phyloP scores from a whole-genome alignment of 371 early-diverging fungal genomes.

The Cokeromyces recurvatus region DNA sequence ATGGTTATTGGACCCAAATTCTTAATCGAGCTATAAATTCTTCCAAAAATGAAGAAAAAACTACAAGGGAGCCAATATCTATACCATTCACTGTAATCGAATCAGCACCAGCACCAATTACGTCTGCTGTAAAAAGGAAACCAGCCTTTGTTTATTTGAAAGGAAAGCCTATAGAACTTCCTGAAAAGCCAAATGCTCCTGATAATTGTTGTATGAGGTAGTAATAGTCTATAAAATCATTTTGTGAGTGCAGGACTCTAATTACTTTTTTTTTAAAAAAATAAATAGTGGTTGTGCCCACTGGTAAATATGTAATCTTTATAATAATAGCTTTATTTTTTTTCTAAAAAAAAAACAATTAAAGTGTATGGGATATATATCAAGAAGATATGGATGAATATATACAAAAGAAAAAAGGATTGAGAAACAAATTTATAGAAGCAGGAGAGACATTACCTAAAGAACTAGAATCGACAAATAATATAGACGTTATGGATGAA shows the following conservation, averaged over 20 bases:
- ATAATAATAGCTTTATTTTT: too few species aligned
- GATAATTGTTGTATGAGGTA: constrained; percentile 50
- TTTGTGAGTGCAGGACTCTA: too few species aligned
- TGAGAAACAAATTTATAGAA: constrained; percentile 21
- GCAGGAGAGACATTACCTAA: constrained; percentile 25
- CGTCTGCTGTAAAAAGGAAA: neutral
- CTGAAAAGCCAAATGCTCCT: constrained; percentile 28
- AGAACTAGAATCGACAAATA: constrained; percentile 9
- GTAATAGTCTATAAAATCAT: neutral
- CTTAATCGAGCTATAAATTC: constrained; percentile 14
- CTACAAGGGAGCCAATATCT: constrained; percentile 1
- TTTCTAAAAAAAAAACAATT: neutral
- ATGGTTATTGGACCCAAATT: constrained; percentile 35
- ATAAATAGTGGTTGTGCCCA: constrained; percentile 34
- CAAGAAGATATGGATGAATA: constrained; percentile 43
- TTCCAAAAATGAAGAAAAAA: neutral
- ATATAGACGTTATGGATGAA: constrained; percentile 24
- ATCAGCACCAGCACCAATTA: neutral
- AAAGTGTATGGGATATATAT: constrained; percentile 46
- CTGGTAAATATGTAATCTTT: constrained; percentile 24
- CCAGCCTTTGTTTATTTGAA: constrained; percentile 18
- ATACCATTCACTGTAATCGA: constrained; percentile 10
- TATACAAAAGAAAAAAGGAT: constrained; percentile 14
- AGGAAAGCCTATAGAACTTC: constrained; percentile 21
- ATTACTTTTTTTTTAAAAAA: neutral